Evolutionary conservation across 331 rosid genomes (phyloP).

Genomic region (Arachis monticola): DNA sequence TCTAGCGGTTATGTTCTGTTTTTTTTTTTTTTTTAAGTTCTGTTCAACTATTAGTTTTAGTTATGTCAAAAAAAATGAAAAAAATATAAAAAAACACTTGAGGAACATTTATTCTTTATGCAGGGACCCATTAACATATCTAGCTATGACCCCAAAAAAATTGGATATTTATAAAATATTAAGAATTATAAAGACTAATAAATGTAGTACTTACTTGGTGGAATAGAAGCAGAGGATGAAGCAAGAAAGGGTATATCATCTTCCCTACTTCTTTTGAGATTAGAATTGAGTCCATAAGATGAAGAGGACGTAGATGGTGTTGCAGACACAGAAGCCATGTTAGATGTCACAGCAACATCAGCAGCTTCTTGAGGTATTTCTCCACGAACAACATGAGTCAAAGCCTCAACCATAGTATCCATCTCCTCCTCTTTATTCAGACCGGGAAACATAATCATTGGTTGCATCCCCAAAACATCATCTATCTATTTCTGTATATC

Average conservation of each 20-base stretch:
- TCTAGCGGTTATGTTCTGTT: not conserved
- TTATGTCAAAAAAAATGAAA: not conserved
- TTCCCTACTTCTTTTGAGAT: conserved; percentile 49
- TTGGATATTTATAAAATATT: not conserved
- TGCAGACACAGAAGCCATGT: conserved; percentile 17
- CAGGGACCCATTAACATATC: not conserved
- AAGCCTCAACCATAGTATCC: conserved; percentile 52
- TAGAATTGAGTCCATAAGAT: conserved; percentile 33
- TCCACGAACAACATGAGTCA: conserved; percentile 49
- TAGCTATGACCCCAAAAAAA: not conserved
- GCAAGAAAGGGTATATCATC: conserved; percentile 13
- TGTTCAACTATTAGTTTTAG: not conserved
- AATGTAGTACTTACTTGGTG: conserved; percentile 37
- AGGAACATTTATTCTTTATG: not conserved
- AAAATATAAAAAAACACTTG: not conserved
- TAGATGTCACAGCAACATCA: not conserved
- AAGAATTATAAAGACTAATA: not conserved
- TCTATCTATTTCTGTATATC: conserved; percentile 12
- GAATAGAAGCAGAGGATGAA: conserved; percentile 40
- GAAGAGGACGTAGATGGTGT: conserved; percentile 32
- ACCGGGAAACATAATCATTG: conserved; percentile 31
- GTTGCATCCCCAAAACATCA: conserved; percentile 21
- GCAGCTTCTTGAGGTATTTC: not conserved
- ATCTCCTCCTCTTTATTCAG: conserved; percentile 50
- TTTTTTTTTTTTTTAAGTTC: no score